Conservation (phyloP, 2,329 filamentous ascomycete species). For the Xylaria digitata region DNA sequence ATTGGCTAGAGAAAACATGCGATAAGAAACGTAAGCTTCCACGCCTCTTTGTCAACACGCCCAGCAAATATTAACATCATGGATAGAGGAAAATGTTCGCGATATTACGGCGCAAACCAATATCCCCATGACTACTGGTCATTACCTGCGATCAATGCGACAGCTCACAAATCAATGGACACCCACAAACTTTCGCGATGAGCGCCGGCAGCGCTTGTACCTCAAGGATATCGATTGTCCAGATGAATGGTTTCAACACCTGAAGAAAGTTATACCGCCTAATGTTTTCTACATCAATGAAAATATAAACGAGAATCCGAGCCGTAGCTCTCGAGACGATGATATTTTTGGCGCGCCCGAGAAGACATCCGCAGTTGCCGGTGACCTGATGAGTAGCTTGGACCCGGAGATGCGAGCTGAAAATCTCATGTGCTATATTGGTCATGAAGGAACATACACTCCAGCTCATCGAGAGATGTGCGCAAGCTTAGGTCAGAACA, state of each 20-base stretch:
- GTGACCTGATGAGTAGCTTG: slow-evolving; percentile 94
- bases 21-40: slow-evolving; percentile 76
- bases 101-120: slow-evolving; percentile 79
- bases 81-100: slow-evolving; percentile 81
- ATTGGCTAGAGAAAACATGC: slow-evolving; percentile 83
- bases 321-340: slow-evolving; percentile 50
- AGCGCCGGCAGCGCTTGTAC: slow-evolving; percentile 86
- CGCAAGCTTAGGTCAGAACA: slow-evolving; percentile 93
- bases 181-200: slow-evolving; percentile 78
- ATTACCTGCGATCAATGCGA: slow-evolving; percentile 90
- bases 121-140: slow-evolving; percentile 85
- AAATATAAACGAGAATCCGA: slow-evolving; percentile 61
- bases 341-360: slow-evolving; percentile 62
- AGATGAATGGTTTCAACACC: slow-evolving; percentile 81
- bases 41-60: background rate
- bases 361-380: slow-evolving; percentile 75
- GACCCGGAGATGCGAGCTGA: slow-evolving; percentile 88
- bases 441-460: slow-evolving; percentile 96
- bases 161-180: slow-evolving; percentile 86
- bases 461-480: slow-evolving; percentile 98
- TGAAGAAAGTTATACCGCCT: slow-evolving; percentile 81
- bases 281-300: slow-evolving; percentile 93
- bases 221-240: slow-evolving; percentile 98
- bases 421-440: slow-evolving; percentile 98
- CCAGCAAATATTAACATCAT: slow-evolving; percentile 40